phyloP scores from a whole-genome alignment of 2,329 filamentous ascomycete genomes.

The Exserohilum turcica region DNA sequence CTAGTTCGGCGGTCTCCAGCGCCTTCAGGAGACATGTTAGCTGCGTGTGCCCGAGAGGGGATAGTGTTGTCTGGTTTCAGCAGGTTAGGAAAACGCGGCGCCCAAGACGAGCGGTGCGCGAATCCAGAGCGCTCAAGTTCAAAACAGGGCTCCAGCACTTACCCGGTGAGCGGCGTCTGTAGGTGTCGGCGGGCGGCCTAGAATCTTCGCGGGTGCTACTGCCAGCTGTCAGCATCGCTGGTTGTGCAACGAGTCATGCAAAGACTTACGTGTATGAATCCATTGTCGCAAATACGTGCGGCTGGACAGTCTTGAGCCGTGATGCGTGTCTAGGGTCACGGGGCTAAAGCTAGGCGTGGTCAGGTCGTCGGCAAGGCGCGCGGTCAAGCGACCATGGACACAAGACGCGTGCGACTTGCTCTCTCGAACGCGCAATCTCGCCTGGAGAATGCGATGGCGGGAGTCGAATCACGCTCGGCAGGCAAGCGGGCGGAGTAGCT shows the following conservation, averaged over 20 bases:
- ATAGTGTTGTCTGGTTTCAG: neutral
- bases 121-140: neutral
- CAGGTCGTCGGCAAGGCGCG: slow-evolving; percentile 17
- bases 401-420: slow-evolving; percentile 19
- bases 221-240: slow-evolving; percentile 21
- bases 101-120: neutral
- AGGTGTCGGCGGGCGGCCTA: slow-evolving; percentile 52
- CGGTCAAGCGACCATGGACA: slow-evolving; percentile 27
- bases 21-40: slow-evolving; percentile 18
- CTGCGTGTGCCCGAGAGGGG: neutral
- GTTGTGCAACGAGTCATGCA: neutral
- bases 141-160: slow-evolving; percentile 41
- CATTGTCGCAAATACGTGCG: slow-evolving; percentile 27
- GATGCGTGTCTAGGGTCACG: neutral
- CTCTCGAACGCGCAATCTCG: slow-evolving; percentile 26
- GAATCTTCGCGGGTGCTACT: slow-evolving; percentile 59
- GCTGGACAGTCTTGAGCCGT: neutral
- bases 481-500: slow-evolving; percentile 44
- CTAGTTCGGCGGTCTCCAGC: slow-evolving; percentile 39
- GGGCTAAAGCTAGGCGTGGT: slow-evolving; percentile 12
- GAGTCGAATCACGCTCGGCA: slow-evolving; percentile 26
- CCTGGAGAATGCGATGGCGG: slow-evolving; percentile 31
- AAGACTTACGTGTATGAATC: slow-evolving; percentile 47
- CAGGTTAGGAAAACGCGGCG: neutral
- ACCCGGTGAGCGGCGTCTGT: slow-evolving; percentile 72